Base-by-base conservation (phyloP, 192 early-diverging fungal species). In the Linnemannia zychae region DNA sequence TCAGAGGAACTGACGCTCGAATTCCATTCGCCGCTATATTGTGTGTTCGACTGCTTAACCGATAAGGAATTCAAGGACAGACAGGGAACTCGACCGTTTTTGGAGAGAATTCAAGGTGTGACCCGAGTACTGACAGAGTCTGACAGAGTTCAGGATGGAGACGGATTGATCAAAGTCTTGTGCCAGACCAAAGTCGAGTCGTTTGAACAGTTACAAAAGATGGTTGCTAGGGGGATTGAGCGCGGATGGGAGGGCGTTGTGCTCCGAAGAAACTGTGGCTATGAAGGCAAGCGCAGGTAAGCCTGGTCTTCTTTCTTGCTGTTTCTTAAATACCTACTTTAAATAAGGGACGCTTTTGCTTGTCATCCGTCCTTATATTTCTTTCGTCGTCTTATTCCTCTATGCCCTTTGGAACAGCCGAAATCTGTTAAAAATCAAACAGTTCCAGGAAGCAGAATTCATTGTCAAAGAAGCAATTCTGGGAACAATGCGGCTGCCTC, bases 181-280 rank as follows among this genome's bases (percentile, higher is more conserved):
- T 16, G 73, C 0, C 89, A 89, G 46, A 71, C n/a, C 2, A 76
- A 80, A 44, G 37, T 89, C n/a, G 50, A 74, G 31, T 65, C 75
- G 20, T 84, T 74, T 63, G 74, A 82, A 3, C 84, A 89, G 13
- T 67, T 91, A n/a, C 48, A 82, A 16, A 31, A 66, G n/a, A 80
- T 88, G 63, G 76, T 83, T 11, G 31, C 38, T 20, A 44, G 57
- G 31, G 82, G 79, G 15, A 40, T 83, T 4, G 47, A 72, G 17
- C 81, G 68, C 53, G 90, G 88, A n/a, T 92, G 91, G 91, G 91
- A 92, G 74, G 91, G 91, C 0, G 68, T 92, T 15, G 87, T 92
- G 63, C 37, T 92, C 33, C 70, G 90, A 20, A 89, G 87, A 71
- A 74, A 92, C 84, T 71, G 82, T 16, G 77, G 77, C 11, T 92